Conservation (phyloP, 345 rosid species). For the Gossypium raimondii region DNA sequence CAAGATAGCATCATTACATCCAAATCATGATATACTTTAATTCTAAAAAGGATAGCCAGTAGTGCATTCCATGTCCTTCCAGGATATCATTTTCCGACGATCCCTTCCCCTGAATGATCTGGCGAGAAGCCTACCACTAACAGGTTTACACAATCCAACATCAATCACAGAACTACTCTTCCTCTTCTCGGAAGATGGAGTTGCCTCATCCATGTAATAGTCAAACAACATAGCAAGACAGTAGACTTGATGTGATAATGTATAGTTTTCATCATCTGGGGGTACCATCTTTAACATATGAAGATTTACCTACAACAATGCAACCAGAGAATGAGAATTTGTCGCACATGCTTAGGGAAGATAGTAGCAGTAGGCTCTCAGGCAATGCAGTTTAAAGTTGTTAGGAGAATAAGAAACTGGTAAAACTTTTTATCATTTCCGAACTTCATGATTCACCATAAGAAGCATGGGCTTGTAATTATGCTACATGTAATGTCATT, state of each 20-base stretch:
- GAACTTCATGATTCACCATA: not conserved
- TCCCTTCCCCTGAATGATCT: slow-evolving; percentile 90
- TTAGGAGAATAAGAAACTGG: not conserved
- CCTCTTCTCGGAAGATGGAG: slow-evolving; percentile 42
- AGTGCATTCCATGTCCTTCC: slow-evolving; percentile 68
- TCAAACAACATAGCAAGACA: slow-evolving; percentile 88
- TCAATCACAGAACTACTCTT: slow-evolving; percentile 57
- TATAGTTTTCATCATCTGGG: slow-evolving; percentile 48
- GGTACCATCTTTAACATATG: slow-evolving; percentile 66
- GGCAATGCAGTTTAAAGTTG: not conserved
- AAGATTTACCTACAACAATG: slow-evolving; percentile 61
- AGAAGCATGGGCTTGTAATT: not conserved
- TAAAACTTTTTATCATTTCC: not conserved
- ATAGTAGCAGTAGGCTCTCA: not conserved
- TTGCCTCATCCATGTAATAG: slow-evolving; percentile 59
- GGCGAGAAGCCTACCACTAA: slow-evolving; percentile 59
- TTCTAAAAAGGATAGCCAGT: slow-evolving; percentile 24
- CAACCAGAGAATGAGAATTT: slow-evolving; percentile 14
- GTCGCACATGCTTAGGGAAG: not conserved
- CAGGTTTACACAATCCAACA: slow-evolving; percentile 81
- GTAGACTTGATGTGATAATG: slow-evolving; percentile 64
- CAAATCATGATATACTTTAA: not conserved
- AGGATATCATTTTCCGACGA: slow-evolving; percentile 81
- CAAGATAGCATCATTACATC: not conserved
- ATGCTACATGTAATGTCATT: not conserved